These are phyloP conservation scores for Psilocybe cubensis DNA, from an alignment of 768 basidiomycete genomes.

Conservation along the genomic window DNA sequence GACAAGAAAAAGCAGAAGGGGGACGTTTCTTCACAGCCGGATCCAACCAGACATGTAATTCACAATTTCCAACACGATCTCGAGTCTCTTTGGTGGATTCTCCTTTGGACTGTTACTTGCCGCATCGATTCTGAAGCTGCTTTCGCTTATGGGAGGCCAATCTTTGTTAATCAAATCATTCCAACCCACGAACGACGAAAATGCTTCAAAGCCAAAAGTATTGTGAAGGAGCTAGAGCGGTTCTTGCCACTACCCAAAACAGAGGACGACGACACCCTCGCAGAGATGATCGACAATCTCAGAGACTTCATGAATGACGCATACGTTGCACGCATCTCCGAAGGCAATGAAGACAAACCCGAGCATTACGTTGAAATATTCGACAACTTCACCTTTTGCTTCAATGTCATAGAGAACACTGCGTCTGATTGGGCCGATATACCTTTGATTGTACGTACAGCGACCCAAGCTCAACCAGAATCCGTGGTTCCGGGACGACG, in stretches of 20 bases:
- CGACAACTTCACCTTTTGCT: neutral
- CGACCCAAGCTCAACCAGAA: neutral
- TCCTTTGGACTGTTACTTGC: neutral
- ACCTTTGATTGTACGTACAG: neutral
- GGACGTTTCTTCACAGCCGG: neutral
- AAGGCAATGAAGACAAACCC: neutral
- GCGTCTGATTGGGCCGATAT: neutral
- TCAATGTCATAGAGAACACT: neutral
- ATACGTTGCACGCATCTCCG: neutral
- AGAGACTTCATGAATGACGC: neutral
- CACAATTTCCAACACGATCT: constrained; percentile 16
- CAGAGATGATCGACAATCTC: neutral
- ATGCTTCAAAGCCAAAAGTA: neutral
- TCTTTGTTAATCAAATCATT: neutral
- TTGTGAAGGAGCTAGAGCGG: neutral
- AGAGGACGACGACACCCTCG: neutral
- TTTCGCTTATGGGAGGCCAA: neutral
- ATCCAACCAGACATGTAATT: neutral
- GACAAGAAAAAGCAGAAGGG: neutral
- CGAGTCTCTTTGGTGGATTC: constrained; percentile 17
- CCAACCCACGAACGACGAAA: neutral
- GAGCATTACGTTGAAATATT: neutral
- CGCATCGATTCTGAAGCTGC: neutral
- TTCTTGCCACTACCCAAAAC: neutral
- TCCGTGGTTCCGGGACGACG: neutral